Base-by-base conservation (phyloP, 2,329 filamentous ascomycete species). In the Cladosporium velox region DNA sequence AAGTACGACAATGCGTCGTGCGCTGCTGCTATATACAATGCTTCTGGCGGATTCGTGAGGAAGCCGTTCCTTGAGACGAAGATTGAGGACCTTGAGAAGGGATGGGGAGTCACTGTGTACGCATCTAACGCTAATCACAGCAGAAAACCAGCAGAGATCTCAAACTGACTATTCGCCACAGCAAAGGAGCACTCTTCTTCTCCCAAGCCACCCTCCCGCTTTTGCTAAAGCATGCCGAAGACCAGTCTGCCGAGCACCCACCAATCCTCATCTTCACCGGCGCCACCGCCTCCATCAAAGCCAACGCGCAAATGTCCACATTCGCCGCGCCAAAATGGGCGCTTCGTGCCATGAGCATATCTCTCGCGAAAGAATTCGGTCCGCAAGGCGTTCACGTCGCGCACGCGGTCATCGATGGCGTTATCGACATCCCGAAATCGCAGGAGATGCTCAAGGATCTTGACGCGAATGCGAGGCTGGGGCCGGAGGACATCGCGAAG, bases 11-110 rank as follows among this genome's bases (percentile, higher is more conserved):
- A 79, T 1, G 81, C 68, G 15, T 68, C 70, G 10, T 73, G 73
- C 30, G 77, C 77, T 1, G 90, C 89, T 0, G 90, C 90, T 2
- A 79, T 93, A 26, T 93, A 88, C 80, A 93, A 93, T 71, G 89
- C 88, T 28, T 84, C 82, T 47, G 86, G 87, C 0, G 77, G 80
- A 2, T 87, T 88, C 66, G 77, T 83, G 34, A 78, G 85, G 60
- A 88, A 88, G 74, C 83, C 86, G 0, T 85, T 90, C 67, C 77
- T 90, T 8, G 87, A 89, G 66, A 76, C 88, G 66, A 85, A 82
- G 0, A 82, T 86, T 60, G 80, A 85, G 47, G 86, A 88, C 26
- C 89, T 89, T 72, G 75, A 78, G 41, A 77, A 75, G 12, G 82
- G 83, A 2, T 82, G 82, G 65, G 79, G 82, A 26, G 82, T 83